A percentile compares a stretch with the other conserved stretches of the same genome.
Evolutionary conservation across 345 rosid species (phyloP).

Genomic region (Camelina laxa): DNA sequence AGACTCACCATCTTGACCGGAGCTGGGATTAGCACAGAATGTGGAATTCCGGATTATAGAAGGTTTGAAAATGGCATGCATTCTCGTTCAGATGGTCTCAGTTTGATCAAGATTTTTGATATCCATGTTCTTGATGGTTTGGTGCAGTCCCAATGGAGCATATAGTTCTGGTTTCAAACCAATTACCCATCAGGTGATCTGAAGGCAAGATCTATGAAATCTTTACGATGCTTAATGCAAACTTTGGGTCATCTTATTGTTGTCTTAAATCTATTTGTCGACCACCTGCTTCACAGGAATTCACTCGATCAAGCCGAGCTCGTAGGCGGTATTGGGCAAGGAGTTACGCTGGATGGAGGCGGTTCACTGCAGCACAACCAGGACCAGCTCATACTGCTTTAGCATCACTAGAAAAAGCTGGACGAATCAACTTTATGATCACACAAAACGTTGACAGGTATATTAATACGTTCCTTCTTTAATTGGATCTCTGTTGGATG

Average conservation of each 20-base stretch:
- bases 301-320: conserved; percentile 65
- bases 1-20: conserved; percentile 83
- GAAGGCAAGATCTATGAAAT: conserved; percentile 57
- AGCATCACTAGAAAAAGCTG: conserved; percentile 82
- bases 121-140: not conserved
- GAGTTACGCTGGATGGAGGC: conserved; percentile 98
- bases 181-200: conserved; percentile 96
- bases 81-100: not conserved
- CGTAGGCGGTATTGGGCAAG: conserved; percentile 94
- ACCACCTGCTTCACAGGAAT: conserved; percentile 57
- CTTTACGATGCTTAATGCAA: not conserved
- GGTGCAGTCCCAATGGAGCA: conserved; percentile 94
- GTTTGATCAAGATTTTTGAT: conserved; percentile 14
- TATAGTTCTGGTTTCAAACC: conserved; percentile 95
- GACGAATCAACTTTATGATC: conserved; percentile 66
- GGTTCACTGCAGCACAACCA: conserved; percentile 76
- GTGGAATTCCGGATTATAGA: conserved; percentile 97
- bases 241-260: not conserved
- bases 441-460: conserved; percentile 97
- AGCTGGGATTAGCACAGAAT: conserved; percentile 93
- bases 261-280: conserved; percentile 1
- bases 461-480: conserved; percentile 6
- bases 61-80: conserved; percentile 53
- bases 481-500: conserved; percentile 27
- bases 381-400: conserved; percentile 76